Conservation (phyloP, 495 filamentous ascomycete genomes). For the Entonaema liquescens region DNA sequence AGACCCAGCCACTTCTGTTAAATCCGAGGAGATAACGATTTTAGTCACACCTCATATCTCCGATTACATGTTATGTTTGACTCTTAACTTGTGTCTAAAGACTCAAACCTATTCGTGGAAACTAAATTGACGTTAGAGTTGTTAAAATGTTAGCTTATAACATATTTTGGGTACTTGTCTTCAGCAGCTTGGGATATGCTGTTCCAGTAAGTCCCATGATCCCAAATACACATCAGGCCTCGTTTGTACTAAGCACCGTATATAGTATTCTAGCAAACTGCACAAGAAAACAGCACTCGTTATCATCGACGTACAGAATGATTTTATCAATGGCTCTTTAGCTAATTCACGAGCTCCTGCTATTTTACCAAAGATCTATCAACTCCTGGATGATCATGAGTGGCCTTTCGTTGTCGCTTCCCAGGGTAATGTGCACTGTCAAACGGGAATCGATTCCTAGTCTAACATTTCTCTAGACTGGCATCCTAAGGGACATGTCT, state of each 20-base stretch:
- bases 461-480: conserved; percentile 29
- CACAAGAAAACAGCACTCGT: conserved; percentile 45
- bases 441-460: neutral
- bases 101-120: no score
- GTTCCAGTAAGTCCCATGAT: conserved; percentile 26
- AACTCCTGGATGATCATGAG: conserved; percentile 44
- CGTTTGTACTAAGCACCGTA: neutral
- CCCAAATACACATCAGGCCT: neutral
- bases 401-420: conserved; percentile 48
- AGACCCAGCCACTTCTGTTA: neutral
- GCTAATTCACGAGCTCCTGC: conserved; percentile 39
- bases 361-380: conserved; percentile 45
- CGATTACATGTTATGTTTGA: neutral
- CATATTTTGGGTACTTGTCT: conserved; percentile 3
- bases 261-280: conserved; percentile 34
- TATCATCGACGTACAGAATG: conserved; percentile 47
- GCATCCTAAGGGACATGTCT: conserved; percentile 43
- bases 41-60: neutral
- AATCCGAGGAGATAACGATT: neutral
- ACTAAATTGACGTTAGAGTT: no score
- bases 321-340: conserved; percentile 47
- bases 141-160: conserved; percentile 17
- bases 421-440: conserved; percentile 28
- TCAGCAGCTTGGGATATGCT: conserved; percentile 7
- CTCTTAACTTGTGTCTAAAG: neutral